phyloP scores from a whole-genome alignment of 345 rosid genomes.

The Linum tenue region DNA sequence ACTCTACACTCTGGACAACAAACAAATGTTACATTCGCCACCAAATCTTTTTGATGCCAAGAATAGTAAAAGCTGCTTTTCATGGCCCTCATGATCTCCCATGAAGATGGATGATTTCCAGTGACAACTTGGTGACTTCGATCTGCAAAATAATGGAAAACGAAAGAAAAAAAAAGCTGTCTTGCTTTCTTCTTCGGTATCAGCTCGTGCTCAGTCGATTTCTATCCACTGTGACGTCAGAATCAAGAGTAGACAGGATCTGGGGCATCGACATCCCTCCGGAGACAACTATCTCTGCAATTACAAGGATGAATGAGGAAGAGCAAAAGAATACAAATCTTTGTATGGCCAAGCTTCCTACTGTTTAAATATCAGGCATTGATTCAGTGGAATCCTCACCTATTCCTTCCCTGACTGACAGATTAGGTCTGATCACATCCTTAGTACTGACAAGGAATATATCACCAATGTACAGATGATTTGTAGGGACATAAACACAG shows the following conservation, averaged over 20 bases:
- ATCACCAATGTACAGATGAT: conserved; percentile 97
- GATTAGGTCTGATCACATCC: conserved; percentile 91
- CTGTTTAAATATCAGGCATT: too few species aligned
- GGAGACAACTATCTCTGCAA: conserved; percentile 89
- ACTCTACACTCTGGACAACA: conserved; percentile 26
- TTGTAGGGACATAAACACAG: conserved; percentile 95
- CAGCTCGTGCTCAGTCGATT: conserved; percentile 50
- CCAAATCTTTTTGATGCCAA: background rate
- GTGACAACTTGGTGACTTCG: background rate
- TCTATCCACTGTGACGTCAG: conserved; percentile 43
- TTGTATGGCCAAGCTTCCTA: background rate
- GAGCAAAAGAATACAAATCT: background rate
- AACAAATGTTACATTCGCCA: conserved; percentile 20
- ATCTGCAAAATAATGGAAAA: conserved; percentile 2
- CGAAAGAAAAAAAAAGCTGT: conserved; percentile 20
- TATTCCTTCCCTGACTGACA: conserved; percentile 94
- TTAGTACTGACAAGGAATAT: conserved; percentile 66
- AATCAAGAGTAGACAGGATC: conserved; percentile 58
- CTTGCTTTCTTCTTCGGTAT: conserved; percentile 29
- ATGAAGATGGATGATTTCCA: background rate
- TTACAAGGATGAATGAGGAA: background rate
- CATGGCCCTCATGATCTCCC: background rate
- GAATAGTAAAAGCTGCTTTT: background rate
- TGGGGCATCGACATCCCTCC: conserved; percentile 99
- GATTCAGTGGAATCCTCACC: conserved; percentile 39